Evolutionary conservation across 495 filamentous ascomycete genomes (phyloP).

Genomic region (Neurospora sp.): DNA sequence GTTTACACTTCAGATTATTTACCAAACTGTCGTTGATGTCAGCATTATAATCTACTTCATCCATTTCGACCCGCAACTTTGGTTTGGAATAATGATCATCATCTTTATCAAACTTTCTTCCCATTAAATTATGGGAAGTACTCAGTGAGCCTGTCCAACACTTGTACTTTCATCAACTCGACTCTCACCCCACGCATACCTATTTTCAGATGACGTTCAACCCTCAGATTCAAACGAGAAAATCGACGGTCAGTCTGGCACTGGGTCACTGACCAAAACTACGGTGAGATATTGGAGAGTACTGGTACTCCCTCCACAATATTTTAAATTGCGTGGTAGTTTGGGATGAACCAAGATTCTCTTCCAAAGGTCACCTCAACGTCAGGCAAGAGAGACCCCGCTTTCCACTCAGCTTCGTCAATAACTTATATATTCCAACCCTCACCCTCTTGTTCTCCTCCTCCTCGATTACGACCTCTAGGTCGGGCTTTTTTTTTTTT

Average conservation of each 20-base stretch:
- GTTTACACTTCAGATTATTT: background rate
- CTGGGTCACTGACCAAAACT: background rate
- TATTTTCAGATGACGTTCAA: background rate
- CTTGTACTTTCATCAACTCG: background rate
- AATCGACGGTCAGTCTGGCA: background rate
- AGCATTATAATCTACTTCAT: background rate
- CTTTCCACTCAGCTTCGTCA: background rate
- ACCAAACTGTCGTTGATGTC: background rate
- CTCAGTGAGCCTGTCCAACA: background rate
- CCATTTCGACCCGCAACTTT: background rate
- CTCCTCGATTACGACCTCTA: background rate
- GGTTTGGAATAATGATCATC: background rate
- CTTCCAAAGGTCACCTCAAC: background rate
- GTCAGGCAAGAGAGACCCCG: background rate
- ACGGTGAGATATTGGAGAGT: background rate
- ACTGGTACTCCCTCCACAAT: background rate
- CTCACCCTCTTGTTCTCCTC: background rate
- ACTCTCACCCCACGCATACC: background rate
- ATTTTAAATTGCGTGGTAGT: background rate
- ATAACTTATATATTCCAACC: background rate
- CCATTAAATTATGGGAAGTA: background rate
- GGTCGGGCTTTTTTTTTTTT: background rate
- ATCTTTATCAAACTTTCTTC: background rate
- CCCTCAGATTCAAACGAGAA: background rate
- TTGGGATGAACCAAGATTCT: background rate